Evolutionary conservation across 2,329 filamentous ascomycete genomes (phyloP), one percentile per base, ranked within the genome.

Genomic region (Cordyceps cicadae): DNA sequence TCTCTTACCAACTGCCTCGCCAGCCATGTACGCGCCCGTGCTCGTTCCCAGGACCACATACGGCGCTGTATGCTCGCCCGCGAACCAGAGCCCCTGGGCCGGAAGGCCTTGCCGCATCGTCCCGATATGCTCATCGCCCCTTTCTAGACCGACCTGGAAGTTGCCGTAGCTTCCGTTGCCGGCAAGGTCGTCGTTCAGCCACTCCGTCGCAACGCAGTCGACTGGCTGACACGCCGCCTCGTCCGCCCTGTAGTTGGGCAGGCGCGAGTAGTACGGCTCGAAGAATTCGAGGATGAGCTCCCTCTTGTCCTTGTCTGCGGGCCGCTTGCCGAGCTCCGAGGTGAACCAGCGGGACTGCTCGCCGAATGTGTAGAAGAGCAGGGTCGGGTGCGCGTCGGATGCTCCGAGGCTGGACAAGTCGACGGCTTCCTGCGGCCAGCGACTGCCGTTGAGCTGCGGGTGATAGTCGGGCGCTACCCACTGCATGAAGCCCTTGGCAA

Each of bases 1-100:
- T 69, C 86, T 82, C 70, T 78, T 81, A 1, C 82, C 92, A 39
- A 92, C 89, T 21, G 81, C 82, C 76, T 96, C 90, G 1, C 92
- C 92, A 70, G 89, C 91, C 90, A 90, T 96, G 72, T 91, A 97
- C 12, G 93, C 93, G 0, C 93, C 93, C 0, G 91, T 95, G 14
- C 87, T 89, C 5, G 92, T 97, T 0, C 92, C 93, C 63, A 97
- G 73, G 12, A 89, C 92, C 32, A 95, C 86, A 76, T 96, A 96
- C 5, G 92, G 92, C 59, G 90, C 87, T 24, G 91, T 96, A 74
- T 96, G 92, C 74, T 96, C 92, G 0, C 92, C 92, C 0, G 92
- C 92, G 65, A 96, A 79, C 92, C 92, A 96, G 9, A 96, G 70
- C 0, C 89, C 86, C 24, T 84, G 76, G 14, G 84, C 84, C 0